These are phyloP conservation scores for Leishmania amazonensis DNA, from an alignment of 208 protist genomes.

Conservation along the genomic window DNA sequence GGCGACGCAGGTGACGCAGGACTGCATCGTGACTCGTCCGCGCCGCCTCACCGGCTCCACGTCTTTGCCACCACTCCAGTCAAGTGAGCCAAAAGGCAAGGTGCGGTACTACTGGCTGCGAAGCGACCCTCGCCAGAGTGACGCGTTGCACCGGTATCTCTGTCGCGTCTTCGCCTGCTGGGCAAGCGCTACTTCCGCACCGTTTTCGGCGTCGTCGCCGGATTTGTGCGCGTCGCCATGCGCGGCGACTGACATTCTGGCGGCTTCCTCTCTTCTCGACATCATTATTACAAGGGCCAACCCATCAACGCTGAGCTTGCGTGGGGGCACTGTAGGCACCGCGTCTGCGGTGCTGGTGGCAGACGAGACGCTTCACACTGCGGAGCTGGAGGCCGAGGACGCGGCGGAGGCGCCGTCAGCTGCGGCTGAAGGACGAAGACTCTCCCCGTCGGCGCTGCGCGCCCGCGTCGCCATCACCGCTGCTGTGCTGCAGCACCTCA, in stretches of 20 bases:
- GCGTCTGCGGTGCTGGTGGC: conserved; percentile 11
- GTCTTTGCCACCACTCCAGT: background rate
- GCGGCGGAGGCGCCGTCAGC: background rate
- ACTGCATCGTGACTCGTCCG: conserved; percentile 10
- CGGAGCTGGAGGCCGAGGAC: background rate
- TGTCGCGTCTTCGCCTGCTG: conserved; percentile 8
- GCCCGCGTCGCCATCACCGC: conserved; percentile 28
- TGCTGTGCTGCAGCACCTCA: conserved; percentile 18
- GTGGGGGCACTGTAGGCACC: conserved; percentile 21
- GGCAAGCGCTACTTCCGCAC: background rate
- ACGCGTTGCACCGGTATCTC: conserved; percentile 3
- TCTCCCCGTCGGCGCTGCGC: conserved; percentile 13
- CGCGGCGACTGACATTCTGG: background rate
- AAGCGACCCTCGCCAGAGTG: conserved; percentile 8
- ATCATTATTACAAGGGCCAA: conserved; percentile 12
- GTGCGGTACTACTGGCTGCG: conserved; percentile 19
- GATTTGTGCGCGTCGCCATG: background rate
- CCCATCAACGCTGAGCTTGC: conserved; percentile 19
- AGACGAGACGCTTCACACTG: conserved; percentile 17
- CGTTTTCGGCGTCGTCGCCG: background rate
- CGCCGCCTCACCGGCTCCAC: background rate
- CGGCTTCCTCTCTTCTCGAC: background rate
- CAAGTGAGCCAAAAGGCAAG: background rate
- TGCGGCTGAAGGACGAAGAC: background rate
- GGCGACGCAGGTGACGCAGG: conserved; percentile 11